Conservation (phyloP, 1,284 basidiomycete genomes). For the Pascua sp. region DNA sequence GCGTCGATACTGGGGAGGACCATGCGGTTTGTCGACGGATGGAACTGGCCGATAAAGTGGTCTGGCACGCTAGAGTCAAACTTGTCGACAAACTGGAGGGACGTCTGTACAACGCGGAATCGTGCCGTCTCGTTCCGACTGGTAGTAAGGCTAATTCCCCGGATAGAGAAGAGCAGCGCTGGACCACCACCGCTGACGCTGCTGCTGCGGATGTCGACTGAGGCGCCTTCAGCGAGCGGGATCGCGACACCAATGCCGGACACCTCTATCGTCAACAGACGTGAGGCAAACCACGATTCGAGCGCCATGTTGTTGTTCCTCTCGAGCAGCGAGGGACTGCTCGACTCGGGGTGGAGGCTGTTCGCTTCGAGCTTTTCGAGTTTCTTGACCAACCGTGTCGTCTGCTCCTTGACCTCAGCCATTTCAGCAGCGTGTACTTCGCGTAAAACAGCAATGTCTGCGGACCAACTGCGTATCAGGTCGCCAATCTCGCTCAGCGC, state of each 20-base stretch:
- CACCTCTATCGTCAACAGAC: conserved; percentile 63
- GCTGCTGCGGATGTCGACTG: conserved; percentile 56
- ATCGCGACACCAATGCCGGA: conserved; percentile 77
- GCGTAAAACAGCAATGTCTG: conserved; percentile 67
- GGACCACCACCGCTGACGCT: conserved; percentile 54
- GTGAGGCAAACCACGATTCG: conserved; percentile 63
- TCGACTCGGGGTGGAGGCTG: too few relatives aligned
- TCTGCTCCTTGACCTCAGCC: conserved; percentile 72
- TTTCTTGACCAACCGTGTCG: conserved; percentile 63
- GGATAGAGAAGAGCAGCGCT: conserved; percentile 79
- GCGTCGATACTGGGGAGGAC: conserved; percentile 62
- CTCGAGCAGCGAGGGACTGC: neutral
- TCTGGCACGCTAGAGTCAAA: conserved; percentile 67
- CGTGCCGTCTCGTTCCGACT: conserved; percentile 73
- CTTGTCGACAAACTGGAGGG: conserved; percentile 78
- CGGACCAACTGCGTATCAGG: conserved; percentile 70
- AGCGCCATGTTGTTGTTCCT: conserved; percentile 1
- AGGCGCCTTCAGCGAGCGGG: conserved; percentile 54
- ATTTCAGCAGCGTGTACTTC: conserved; percentile 72
- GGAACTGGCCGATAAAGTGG: conserved; percentile 69
- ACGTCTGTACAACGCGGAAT: conserved; percentile 66
- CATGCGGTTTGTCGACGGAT: conserved; percentile 70
- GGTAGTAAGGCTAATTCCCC: conserved; percentile 66
- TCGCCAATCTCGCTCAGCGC: conserved; percentile 84
- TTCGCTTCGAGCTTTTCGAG: conserved; percentile 16